Base-by-base conservation (phyloP, 441 rosid genomes). In the California macrophylla region DNA sequence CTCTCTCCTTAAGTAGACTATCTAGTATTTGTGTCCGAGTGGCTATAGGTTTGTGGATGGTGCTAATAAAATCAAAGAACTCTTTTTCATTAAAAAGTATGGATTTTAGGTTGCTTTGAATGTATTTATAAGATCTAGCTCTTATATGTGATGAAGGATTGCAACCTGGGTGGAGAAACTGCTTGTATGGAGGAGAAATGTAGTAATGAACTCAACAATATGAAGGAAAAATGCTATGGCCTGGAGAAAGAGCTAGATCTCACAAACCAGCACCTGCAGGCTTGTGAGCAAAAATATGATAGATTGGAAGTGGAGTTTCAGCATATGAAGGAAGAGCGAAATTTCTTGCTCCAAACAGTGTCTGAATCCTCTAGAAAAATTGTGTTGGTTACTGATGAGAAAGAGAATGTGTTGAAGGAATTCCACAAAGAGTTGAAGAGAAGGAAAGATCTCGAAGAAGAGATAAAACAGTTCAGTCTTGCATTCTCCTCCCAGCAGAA, bases 381-480 rank as follows among this genome's bases (percentile, higher is more conserved):
- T 47, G 76, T 79, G 26, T 45, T 69, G 71, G 76, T 78, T 47
- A 73, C 80, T 8, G 70, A 72, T 58, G 85, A 82, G 70, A 87
- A 85, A 80, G 96, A 89, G 66, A 85, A 80, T 67, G 79, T 72
- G 61, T 76, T 83, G 82, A 85, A 76, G 70, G 91, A 87, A 69
- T 76, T 89, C 66, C 81, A 77, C 58, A 64, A 56, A 26, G 92
- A 89, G 85, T 79, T 80, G n/a, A 78, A 67, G 75, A 78, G 84
- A 73, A 85, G 89, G 76, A 87, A 79, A 72, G 76, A 78, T 71
- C 82, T 93, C 4, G 87, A 85, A 73, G 90, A 86, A 74, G 88
- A 90, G 80, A 81, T 89, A 24, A 90, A 87, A 82, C 81, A 84
- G 71, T 83, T 90, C 70, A 82, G 85, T 74, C 60, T 69, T 18